Evolutionary conservation across 345 rosid species (phyloP).

Genomic region (Rhodamnia rubescens): DNA sequence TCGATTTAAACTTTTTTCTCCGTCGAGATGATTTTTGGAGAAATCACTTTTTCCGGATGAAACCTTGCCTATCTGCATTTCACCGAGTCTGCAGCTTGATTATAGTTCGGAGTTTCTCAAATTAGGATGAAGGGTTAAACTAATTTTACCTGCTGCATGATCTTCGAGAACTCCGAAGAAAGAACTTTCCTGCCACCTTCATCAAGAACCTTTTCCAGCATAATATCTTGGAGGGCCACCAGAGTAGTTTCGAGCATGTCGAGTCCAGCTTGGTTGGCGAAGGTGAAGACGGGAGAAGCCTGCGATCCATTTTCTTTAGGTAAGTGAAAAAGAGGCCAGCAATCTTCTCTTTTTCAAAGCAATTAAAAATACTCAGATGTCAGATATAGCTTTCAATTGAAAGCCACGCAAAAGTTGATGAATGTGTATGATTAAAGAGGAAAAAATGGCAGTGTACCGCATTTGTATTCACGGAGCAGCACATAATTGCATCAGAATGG

Average conservation of each 20-base stretch:
- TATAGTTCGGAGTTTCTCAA: neutral
- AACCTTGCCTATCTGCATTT: neutral
- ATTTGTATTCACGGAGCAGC: constrained; percentile 86
- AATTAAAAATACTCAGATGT: neutral
- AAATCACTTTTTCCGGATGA: neutral
- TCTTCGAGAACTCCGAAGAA: constrained; percentile 73
- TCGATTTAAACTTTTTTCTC: neutral
- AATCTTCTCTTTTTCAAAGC: neutral
- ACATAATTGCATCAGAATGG: constrained; percentile 73
- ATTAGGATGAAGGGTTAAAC: neutral
- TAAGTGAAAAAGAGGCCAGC: neutral
- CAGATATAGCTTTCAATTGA: neutral
- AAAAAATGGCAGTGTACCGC: constrained; percentile 6
- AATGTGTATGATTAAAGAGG: neutral
- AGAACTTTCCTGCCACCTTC: constrained; percentile 69
- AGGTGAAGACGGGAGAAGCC: constrained; percentile 77
- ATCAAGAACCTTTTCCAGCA: constrained; percentile 76
- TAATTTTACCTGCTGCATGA: constrained; percentile 76
- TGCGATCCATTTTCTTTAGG: constrained; percentile 7
- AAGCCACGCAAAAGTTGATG: neutral
- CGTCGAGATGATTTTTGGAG: neutral
- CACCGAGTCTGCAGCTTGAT: neutral
- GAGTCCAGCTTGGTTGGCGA: constrained; percentile 88
- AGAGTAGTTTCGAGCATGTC: constrained; percentile 97
- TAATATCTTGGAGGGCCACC: constrained; percentile 85